These are phyloP conservation scores for Cryptosporidium muris DNA, from an alignment of 169 alveolate genomes.

Conservation along the genomic window DNA sequence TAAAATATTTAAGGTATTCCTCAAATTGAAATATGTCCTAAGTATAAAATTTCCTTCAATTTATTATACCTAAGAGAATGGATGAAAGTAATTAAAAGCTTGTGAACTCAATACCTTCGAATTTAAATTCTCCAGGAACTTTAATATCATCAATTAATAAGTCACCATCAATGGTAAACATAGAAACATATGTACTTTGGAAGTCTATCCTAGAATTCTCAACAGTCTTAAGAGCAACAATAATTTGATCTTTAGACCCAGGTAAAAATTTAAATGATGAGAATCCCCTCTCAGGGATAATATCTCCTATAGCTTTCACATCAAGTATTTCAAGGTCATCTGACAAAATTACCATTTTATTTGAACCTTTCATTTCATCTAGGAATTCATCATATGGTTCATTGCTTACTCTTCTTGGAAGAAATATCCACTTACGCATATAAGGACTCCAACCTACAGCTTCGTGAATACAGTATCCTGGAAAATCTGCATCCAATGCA, in stretches of 20 bases:
- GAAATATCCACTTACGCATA: conserved; percentile 70
- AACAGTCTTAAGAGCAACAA: conserved; percentile 56
- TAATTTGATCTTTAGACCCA: conserved; percentile 72
- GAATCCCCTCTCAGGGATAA: conserved; percentile 71
- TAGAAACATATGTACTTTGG: conserved; percentile 36
- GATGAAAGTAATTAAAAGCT: no score
- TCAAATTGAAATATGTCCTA: no score
- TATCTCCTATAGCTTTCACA: conserved; percentile 23
- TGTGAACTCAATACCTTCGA: conserved; percentile 45
- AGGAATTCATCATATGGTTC: conserved; percentile 72
- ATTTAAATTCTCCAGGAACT: conserved; percentile 52
- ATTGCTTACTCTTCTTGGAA: conserved; percentile 72
- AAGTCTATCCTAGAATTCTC: conserved; percentile 18
- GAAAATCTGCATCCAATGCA: conserved; percentile 68
- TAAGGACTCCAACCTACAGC: conserved; percentile 75
- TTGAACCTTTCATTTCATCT: conserved; percentile 69
- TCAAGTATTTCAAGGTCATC: conserved; percentile 49
- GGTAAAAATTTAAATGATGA: conserved; percentile 74
- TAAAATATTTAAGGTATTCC: no score
- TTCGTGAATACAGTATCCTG: conserved; percentile 76
- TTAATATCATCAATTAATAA: conserved; percentile 20
- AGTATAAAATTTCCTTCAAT: no score
- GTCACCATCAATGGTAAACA: conserved; percentile 48
- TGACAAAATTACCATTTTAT: conserved; percentile 32
- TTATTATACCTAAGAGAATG: no score